phyloP scores from a whole-genome alignment of 2,329 filamentous ascomycete genomes.

The Alternaria solani region DNA sequence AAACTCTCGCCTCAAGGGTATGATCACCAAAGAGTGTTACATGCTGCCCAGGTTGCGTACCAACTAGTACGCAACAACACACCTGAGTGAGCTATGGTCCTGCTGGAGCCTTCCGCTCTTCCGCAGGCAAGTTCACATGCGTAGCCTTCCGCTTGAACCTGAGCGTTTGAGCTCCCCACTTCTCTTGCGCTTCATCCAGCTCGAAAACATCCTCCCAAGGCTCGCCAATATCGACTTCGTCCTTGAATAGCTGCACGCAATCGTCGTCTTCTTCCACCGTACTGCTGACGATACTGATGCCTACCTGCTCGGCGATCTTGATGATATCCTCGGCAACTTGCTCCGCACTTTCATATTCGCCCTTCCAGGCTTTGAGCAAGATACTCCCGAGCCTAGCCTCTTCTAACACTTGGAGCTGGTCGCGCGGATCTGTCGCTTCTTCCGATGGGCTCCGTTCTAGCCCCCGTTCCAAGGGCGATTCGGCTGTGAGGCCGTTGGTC shows the following conservation, averaged over 20 bases:
- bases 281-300: conserved; percentile 8
- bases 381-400: conserved; percentile 16
- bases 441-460: conserved; percentile 1
- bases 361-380: conserved; percentile 15
- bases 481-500: conserved; percentile 7
- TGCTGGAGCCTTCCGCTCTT: background rate
- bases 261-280: background rate
- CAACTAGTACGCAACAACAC: background rate
- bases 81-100: background rate
- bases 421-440: background rate
- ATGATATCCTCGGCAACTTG: conserved; percentile 9
- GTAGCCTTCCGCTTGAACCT: conserved; percentile 1
- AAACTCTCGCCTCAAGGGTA: too few species aligned
- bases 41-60: background rate
- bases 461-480: background rate
- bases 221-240: conserved; percentile 9
- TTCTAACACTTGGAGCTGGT: conserved; percentile 9
- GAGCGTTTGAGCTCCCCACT: conserved; percentile 1
- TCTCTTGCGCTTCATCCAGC: conserved; percentile 2
- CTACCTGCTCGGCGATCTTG: background rate
- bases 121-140: background rate
- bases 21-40: background rate
- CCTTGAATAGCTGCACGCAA: conserved; percentile 4
- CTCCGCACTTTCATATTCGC: conserved; percentile 9
- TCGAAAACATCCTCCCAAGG: conserved; percentile 14